These are phyloP conservation scores for Massarina eburnea DNA, from an alignment of 2,329 filamentous ascomycete genomes.

Conservation along the genomic window DNA sequence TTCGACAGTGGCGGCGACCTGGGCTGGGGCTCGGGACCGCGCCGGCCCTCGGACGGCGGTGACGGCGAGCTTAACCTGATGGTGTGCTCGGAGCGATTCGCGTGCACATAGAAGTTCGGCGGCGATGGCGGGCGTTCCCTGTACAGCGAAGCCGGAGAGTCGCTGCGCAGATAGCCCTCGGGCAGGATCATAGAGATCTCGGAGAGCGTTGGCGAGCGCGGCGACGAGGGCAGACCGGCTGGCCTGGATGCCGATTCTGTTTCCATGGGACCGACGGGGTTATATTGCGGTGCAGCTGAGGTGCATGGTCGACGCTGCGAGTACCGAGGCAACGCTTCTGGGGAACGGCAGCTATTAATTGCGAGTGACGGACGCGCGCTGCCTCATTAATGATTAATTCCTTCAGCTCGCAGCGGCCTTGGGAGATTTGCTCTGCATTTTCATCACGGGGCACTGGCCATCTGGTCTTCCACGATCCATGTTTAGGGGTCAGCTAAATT, in stretches of 20 bases:
- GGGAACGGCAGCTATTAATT: too few relatives aligned
- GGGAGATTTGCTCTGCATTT: slow-evolving; percentile 19
- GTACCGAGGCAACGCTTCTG: too few relatives aligned
- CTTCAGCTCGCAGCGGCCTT: slow-evolving; percentile 12
- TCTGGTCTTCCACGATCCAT: not conserved
- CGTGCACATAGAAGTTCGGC: slow-evolving; percentile 31
- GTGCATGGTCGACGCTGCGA: slow-evolving; percentile 16
- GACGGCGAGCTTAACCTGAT: slow-evolving; percentile 30
- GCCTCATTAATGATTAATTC: slow-evolving; percentile 8
- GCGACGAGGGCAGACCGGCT: slow-evolving; percentile 16
- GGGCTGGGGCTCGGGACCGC: slow-evolving; percentile 30
- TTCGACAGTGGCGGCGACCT: slow-evolving; percentile 36
- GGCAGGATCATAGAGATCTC: slow-evolving; percentile 96
- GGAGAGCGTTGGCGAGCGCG: slow-evolving; percentile 76
- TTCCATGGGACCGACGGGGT: slow-evolving; percentile 12
- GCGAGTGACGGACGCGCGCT: not conserved
- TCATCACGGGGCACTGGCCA: slow-evolving; percentile 1
- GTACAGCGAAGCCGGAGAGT: slow-evolving; percentile 55
- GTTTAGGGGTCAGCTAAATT: not conserved
- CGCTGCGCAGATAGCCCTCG: slow-evolving; percentile 51
- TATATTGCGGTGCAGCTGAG: slow-evolving; percentile 19
- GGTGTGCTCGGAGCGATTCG: slow-evolving; percentile 19
- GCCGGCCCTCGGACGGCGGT: slow-evolving; percentile 32
- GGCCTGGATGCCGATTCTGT: slow-evolving; percentile 11
- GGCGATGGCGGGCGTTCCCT: slow-evolving; percentile 46